A percentile compares a stretch with the other conserved stretches of the same genome.
Conservation (phyloP, 805 yeast genomes). For the Blastobotrys muscicola region DNA sequence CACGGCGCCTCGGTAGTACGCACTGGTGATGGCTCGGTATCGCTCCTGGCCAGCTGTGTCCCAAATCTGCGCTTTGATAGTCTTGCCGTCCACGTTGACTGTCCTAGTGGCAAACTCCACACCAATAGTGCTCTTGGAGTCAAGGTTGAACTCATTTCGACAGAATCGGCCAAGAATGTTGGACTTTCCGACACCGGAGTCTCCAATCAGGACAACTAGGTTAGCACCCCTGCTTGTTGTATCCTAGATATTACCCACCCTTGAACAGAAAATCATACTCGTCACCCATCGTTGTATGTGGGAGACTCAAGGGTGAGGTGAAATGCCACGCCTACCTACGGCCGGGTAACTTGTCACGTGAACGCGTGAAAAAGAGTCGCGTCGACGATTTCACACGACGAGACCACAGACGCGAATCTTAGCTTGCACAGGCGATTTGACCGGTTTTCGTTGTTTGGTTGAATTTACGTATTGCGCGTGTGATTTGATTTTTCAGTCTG, state of each 20-base stretch:
- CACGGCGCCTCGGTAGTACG: slow-evolving; percentile 96
- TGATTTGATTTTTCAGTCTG: too few relatives aligned
- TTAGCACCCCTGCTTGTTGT: background rate
- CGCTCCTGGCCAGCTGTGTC: slow-evolving; percentile 99
- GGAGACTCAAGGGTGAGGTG: too few relatives aligned
- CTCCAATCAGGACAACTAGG: slow-evolving; percentile 84
- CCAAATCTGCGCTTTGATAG: slow-evolving; percentile 96
- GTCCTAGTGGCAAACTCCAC: slow-evolving; percentile 98
- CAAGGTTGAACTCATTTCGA: slow-evolving; percentile 89
- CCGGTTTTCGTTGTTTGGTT: too few relatives aligned
- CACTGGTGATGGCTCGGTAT: slow-evolving; percentile 94
- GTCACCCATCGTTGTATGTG: slow-evolving; percentile 36
- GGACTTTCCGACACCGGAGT: slow-evolving; percentile 95
- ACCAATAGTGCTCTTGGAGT: slow-evolving; percentile 90
- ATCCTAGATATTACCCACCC: slow-evolving; percentile 19
- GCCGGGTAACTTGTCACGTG: too few relatives aligned
- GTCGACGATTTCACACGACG: too few relatives aligned
- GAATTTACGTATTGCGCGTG: too few relatives aligned
- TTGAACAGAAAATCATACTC: slow-evolving; percentile 91
- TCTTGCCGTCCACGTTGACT: slow-evolving; percentile 88
- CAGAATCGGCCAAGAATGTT: slow-evolving; percentile 90
- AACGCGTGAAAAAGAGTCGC: too few relatives aligned
- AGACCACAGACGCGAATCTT: too few relatives aligned
- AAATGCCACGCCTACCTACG: too few relatives aligned
- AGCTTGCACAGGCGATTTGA: too few relatives aligned